Conservation (phyloP, 257 asterid species). For the Solanum commersonii region DNA sequence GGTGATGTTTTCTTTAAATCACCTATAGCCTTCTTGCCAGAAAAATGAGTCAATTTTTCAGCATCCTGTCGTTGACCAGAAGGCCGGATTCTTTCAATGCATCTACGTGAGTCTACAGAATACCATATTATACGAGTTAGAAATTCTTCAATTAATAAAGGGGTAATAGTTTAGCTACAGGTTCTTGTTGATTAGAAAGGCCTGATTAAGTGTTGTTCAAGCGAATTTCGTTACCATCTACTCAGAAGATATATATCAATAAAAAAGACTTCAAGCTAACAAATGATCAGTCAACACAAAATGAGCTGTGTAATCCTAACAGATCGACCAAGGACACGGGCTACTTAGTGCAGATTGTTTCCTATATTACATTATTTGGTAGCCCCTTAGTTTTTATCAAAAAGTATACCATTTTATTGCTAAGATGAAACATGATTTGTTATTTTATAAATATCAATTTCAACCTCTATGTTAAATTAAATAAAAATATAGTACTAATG, state of each 20-base stretch:
- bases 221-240: slow-evolving; percentile 25
- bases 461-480: not conserved
- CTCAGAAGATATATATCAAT: slow-evolving; percentile 11
- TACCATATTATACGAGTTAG: not conserved
- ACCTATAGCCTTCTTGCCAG: no score
- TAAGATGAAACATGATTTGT: not conserved
- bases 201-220: slow-evolving; percentile 18
- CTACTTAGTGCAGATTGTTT: not conserved
- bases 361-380: not conserved
- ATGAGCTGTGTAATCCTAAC: not conserved
- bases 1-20: slow-evolving; percentile 4
- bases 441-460: not conserved
- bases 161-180: slow-evolving; percentile 14
- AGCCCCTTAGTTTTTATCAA: no score
- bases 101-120: not conserved
- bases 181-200: slow-evolving; percentile 13
- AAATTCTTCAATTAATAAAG: slow-evolving; percentile 8
- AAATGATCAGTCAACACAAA: not conserved
- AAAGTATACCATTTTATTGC: not conserved
- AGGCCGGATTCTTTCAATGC: slow-evolving; percentile 8
- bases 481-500: not conserved
- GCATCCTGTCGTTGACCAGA: slow-evolving; percentile 18
- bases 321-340: not conserved
- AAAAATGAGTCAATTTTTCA: not conserved
- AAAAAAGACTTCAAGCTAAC: not conserved